Evolutionary conservation across 1,284 basidiomycete species (phyloP).

Genomic region (Vanrija sp.): DNA sequence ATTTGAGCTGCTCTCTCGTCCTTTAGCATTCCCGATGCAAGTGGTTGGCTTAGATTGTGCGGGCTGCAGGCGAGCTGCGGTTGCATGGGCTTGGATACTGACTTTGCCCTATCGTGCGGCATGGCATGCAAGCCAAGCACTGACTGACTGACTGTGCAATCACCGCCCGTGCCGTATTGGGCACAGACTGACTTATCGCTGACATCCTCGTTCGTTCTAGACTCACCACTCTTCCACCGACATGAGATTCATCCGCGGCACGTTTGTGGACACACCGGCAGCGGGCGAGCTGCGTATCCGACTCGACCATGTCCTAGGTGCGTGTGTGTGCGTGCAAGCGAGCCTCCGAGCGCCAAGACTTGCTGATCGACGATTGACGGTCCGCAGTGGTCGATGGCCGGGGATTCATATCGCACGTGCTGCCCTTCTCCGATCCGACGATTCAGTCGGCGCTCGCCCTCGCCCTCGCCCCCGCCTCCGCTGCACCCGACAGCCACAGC

Average conservation of each 20-base stretch:
- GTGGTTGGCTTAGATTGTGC: slow-evolving; percentile 20
- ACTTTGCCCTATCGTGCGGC: too few species aligned
- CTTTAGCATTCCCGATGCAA: slow-evolving; percentile 23
- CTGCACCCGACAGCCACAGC: background rate
- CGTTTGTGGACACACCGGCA: slow-evolving; percentile 58
- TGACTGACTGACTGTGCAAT: too few species aligned
- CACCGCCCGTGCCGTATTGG: too few species aligned
- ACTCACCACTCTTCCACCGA: background rate
- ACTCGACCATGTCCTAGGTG: slow-evolving; percentile 59
- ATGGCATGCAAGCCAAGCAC: too few species aligned
- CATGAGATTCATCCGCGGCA: slow-evolving; percentile 46
- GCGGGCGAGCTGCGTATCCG: slow-evolving; percentile 57
- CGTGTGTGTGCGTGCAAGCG: slow-evolving; percentile 22
- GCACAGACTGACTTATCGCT: too few species aligned
- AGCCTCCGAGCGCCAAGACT: background rate
- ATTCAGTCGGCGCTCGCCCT: slow-evolving; percentile 34
- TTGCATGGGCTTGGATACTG: too few species aligned
- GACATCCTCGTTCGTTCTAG: background rate
- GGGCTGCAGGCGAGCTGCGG: too few species aligned
- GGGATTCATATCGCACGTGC: slow-evolving; percentile 59
- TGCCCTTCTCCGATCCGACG: slow-evolving; percentile 43
- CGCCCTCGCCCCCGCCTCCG: background rate
- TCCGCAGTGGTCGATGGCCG: slow-evolving; percentile 53
- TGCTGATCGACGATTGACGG: background rate
- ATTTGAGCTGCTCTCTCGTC: slow-evolving; percentile 14